These are phyloP conservation scores for Biscogniauxia marginata DNA, from an alignment of 2,329 filamentous ascomycete genomes.

Conservation along the genomic window DNA sequence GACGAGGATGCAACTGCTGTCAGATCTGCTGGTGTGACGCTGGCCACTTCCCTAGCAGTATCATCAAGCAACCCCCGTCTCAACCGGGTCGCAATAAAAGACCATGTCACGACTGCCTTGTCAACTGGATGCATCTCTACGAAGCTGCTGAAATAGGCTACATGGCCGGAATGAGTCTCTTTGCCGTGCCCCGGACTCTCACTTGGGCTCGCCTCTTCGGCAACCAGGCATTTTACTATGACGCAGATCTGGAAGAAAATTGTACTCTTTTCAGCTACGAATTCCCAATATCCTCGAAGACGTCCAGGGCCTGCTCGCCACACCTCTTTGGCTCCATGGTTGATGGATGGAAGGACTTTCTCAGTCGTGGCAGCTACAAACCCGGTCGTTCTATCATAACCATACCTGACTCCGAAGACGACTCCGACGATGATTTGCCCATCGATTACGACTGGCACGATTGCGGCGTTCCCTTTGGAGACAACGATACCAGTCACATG, in stretches of 20 bases:
- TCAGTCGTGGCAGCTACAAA: constrained; percentile 6
- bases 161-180: constrained; percentile 11
- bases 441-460: constrained; percentile 22
- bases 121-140: constrained; percentile 19
- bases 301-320: background rate
- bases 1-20: constrained; percentile 13
- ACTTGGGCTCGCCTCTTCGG: constrained; percentile 9
- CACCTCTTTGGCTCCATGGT: constrained; percentile 13
- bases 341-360: constrained; percentile 19
- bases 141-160: constrained; percentile 10
- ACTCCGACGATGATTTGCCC: background rate
- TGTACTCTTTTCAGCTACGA: background rate
- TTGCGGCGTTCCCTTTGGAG: constrained; percentile 11
- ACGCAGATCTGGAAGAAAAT: constrained; percentile 15
- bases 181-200: constrained; percentile 15
- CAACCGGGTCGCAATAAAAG: background rate
- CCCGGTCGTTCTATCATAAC: background rate
- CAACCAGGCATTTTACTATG: constrained; percentile 13
- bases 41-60: background rate
- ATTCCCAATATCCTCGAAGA: background rate
- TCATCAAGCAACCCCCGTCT: background rate
- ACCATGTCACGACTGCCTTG: constrained; percentile 8
- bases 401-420: background rate
- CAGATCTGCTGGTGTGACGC: constrained; percentile 17
- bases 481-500: background rate